Conservation (phyloP, 2,329 filamentous ascomycete genomes). For the Talaromyces rugulosus region DNA sequence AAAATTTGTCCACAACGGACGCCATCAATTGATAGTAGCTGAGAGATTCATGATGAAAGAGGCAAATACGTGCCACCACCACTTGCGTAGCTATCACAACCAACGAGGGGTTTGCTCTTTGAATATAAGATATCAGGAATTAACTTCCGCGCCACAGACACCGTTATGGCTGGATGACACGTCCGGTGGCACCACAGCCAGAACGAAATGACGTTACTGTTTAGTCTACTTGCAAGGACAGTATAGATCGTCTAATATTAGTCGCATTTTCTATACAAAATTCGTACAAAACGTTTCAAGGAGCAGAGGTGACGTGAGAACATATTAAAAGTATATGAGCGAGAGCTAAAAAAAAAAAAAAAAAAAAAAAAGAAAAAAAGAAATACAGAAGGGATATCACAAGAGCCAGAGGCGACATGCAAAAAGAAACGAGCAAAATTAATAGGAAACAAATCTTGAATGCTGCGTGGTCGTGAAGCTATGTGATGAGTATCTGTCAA, state of each 20-base stretch:
- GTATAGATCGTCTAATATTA: background rate
- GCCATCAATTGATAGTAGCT: background rate
- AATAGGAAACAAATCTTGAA: slow-evolving; percentile 22
- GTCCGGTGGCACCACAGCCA: background rate
- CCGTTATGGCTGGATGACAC: background rate
- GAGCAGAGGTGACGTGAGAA: background rate
- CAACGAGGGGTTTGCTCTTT: too few species aligned
- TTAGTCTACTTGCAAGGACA: too few species aligned
- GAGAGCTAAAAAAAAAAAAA: slow-evolving; percentile 16
- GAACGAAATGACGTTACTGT: background rate
- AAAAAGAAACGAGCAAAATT: slow-evolving; percentile 16
- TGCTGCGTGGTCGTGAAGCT: slow-evolving; percentile 40
- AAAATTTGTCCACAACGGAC: background rate
- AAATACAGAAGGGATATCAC: slow-evolving; percentile 43
- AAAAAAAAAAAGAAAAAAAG: slow-evolving; percentile 15
- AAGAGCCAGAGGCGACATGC: slow-evolving; percentile 23
- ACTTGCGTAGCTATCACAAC: background rate
- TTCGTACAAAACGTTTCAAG: background rate
- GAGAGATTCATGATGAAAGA: background rate
- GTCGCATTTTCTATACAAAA: background rate
- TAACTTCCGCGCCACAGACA: slow-evolving; percentile 6
- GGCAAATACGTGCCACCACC: background rate
- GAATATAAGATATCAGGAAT: background rate
- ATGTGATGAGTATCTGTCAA: slow-evolving; percentile 26
- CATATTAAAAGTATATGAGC: background rate